Evolutionary conservation across 345 rosid genomes (phyloP).

Genomic region (Syzygium aqueum): DNA sequence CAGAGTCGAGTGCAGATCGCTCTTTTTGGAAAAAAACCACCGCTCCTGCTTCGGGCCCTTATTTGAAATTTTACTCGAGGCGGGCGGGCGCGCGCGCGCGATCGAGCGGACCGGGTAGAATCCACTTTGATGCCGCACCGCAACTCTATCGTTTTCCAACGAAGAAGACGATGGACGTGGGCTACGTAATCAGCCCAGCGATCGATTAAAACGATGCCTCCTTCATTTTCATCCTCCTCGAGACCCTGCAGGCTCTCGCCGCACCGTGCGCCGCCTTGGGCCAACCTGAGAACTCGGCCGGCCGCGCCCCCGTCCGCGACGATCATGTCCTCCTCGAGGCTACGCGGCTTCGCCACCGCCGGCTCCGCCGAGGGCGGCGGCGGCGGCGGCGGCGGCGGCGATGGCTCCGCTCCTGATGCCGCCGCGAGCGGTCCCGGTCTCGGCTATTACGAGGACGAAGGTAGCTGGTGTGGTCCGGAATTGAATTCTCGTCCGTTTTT

Average conservation of each 20-base stretch:
- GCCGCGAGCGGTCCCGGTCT: neutral
- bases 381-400: constrained; percentile 9
- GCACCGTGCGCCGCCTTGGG: constrained; percentile 5
- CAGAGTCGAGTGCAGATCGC: rapidly evolving
- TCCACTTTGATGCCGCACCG: neutral
- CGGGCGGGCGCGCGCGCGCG: neutral
- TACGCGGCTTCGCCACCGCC: constrained; percentile 20
- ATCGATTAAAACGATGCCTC: constrained; percentile 3
- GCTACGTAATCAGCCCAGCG: neutral
- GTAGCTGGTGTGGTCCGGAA: constrained; percentile 3
- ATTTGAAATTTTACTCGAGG: too few species aligned
- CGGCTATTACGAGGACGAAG: constrained; percentile 33
- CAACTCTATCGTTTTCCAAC: too few species aligned
- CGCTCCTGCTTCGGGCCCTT: neutral
- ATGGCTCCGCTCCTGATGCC: constrained; percentile 25
- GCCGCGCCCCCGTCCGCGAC: neutral
- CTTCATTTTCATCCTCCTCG: constrained; percentile 26
- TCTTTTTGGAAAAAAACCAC: neutral
- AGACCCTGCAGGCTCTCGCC: constrained; percentile 12
- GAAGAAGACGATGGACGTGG: neutral
- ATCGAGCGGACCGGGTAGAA: neutral
- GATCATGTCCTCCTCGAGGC: constrained; percentile 2
- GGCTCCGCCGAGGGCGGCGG: constrained; percentile 30
- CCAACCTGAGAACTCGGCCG: constrained; percentile 20
- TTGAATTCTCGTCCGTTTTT: neutral